phyloP scores from a whole-genome alignment of 2,329 filamentous ascomycete species.

The Talaromyces sp. region DNA sequence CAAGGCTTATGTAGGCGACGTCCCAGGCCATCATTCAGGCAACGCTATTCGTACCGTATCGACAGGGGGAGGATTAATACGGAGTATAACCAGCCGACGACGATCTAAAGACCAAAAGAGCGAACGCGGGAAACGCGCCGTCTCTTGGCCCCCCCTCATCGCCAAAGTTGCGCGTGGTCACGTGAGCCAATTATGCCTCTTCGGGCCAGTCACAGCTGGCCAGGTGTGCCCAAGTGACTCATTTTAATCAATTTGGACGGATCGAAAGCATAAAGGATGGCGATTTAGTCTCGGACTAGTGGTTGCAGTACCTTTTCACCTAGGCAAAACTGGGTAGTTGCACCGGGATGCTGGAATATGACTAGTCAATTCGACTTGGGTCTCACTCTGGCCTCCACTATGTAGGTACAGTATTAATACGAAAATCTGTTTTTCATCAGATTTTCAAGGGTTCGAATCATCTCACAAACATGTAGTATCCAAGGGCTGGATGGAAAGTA shows the following conservation, averaged over 20 bases:
- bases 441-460: background rate
- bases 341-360: constrained; percentile 11
- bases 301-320: background rate
- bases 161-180: constrained; percentile 42
- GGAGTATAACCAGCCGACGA: background rate
- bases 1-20: constrained; percentile 5
- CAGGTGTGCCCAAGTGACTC: constrained; percentile 12
- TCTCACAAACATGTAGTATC: background rate
- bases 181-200: constrained; percentile 26
- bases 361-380: constrained; percentile 7
- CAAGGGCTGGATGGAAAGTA: background rate
- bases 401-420: background rate
- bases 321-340: constrained; percentile 7
- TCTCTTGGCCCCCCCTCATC: constrained; percentile 27
- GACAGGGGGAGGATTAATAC: background rate
- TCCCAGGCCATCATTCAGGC: background rate
- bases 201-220: constrained; percentile 3
- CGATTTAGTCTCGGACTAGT: constrained; percentile 2
- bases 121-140: constrained; percentile 27
- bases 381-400: background rate
- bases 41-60: constrained; percentile 3
- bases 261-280: background rate
- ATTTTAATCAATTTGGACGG: background rate
- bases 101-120: background rate
- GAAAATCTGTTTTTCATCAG: background rate